These are phyloP conservation scores for Monosporozyma siamensis DNA, from an alignment of 805 yeast species.

Conservation along the genomic window DNA sequence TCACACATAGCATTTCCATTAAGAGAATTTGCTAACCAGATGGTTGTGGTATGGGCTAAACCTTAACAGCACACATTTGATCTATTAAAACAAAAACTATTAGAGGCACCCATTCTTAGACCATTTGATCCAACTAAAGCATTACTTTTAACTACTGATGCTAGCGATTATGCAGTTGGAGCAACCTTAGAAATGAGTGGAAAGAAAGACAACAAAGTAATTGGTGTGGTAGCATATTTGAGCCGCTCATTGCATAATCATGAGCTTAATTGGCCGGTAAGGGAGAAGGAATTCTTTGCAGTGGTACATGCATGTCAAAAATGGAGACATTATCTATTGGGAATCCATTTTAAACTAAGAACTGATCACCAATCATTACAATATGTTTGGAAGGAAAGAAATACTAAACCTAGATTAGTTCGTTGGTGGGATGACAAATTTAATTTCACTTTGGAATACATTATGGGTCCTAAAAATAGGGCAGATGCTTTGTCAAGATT, in stretches of 20 bases:
- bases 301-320: neutral
- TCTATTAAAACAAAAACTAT: neutral
- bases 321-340: constrained; percentile 2
- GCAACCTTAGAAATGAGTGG: neutral
- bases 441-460: neutral
- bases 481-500: neutral
- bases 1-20: neutral
- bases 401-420: neutral
- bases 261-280: neutral
- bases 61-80: neutral
- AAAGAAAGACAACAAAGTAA: neutral
- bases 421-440: constrained; percentile 2
- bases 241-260: neutral
- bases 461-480: neutral
- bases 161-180: neutral
- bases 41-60: neutral
- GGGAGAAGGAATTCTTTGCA: constrained; percentile 3
- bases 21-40: neutral
- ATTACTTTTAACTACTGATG: neutral
- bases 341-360: neutral
- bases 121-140: neutral
- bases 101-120: neutral
- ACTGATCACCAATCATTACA: constrained; percentile 4
- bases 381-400: neutral
- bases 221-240: constrained; percentile 1